These are phyloP conservation scores for Hanseniaspora pseudoguilliermondii DNA, from an alignment of 805 yeast species.

Conservation along the genomic window DNA sequence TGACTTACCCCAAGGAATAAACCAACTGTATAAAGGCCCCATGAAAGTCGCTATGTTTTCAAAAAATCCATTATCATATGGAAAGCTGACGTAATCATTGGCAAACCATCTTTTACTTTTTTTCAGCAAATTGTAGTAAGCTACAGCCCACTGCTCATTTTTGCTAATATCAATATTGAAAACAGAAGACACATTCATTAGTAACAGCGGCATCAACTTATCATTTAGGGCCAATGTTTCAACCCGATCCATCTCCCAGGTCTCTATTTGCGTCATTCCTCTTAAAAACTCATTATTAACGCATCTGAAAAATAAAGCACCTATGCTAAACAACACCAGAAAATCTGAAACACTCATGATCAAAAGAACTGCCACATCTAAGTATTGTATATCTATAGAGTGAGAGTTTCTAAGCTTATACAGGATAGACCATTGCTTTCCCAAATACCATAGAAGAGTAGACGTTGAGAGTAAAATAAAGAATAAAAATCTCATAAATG, in stretches of 20 bases:
- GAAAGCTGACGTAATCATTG: constrained; percentile 60
- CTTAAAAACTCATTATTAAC: constrained; percentile 37
- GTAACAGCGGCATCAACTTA: constrained; percentile 35
- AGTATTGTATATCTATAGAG: constrained; percentile 38
- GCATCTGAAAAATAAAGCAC: constrained; percentile 50
- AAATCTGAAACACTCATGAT: constrained; percentile 41
- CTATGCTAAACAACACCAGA: constrained; percentile 50
- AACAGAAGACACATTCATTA: constrained; percentile 35
- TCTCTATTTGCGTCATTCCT: constrained; percentile 82
- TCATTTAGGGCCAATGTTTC: constrained; percentile 49
- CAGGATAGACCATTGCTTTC: constrained; percentile 30
- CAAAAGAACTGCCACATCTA: constrained; percentile 44
- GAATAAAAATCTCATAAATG: constrained; percentile 60
- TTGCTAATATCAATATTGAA: constrained; percentile 17
- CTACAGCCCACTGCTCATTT: constrained; percentile 13
- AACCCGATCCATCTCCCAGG: constrained; percentile 81
- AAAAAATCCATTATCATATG: constrained; percentile 62
- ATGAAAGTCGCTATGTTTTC: constrained; percentile 39
- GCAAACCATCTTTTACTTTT: constrained; percentile 29
- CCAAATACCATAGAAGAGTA: constrained; percentile 34
- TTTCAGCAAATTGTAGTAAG: constrained; percentile 11
- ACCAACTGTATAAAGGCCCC: constrained; percentile 56
- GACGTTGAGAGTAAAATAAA: constrained; percentile 49
- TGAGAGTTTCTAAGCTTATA: constrained; percentile 44
- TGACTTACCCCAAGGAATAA: constrained; percentile 60